phyloP scores from a whole-genome alignment of 805 yeast genomes.

The Nematodospora valgi region DNA sequence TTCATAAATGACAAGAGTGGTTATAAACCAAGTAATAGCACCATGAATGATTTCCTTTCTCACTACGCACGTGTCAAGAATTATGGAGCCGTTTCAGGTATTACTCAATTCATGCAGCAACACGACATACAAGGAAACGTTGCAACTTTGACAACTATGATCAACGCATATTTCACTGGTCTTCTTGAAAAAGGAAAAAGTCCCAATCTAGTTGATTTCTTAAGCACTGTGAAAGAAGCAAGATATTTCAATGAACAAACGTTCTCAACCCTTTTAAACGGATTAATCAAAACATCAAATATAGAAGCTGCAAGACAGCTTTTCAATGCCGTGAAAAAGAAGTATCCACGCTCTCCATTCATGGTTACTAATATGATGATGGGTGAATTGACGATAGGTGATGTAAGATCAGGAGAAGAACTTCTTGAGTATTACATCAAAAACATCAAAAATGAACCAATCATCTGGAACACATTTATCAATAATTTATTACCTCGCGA shows the following conservation, averaged over 20 bases:
- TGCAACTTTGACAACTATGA: slow-evolving; percentile 58
- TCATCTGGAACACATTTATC: slow-evolving; percentile 42
- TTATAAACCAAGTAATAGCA: slow-evolving; percentile 42
- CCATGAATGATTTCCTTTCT: slow-evolving; percentile 52
- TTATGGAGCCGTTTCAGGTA: slow-evolving; percentile 46
- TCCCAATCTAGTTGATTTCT: slow-evolving; percentile 38
- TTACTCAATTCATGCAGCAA: slow-evolving; percentile 42
- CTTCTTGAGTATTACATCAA: slow-evolving; percentile 32
- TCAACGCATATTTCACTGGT: slow-evolving; percentile 51
- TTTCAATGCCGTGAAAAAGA: slow-evolving; percentile 30
- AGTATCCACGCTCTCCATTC: slow-evolving; percentile 29
- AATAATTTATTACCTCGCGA: slow-evolving; percentile 23
- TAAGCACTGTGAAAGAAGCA: slow-evolving; percentile 36
- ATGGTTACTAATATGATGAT: slow-evolving; percentile 46
- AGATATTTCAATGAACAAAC: slow-evolving; percentile 39
- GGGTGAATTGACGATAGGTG: slow-evolving; percentile 44
- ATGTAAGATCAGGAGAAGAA: slow-evolving; percentile 24
- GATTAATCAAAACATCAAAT: slow-evolving; percentile 49
- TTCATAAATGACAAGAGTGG: slow-evolving; percentile 29
- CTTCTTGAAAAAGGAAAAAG: slow-evolving; percentile 40
- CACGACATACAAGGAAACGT: slow-evolving; percentile 50
- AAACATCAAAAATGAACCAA: slow-evolving; percentile 30
- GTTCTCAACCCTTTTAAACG: slow-evolving; percentile 50
- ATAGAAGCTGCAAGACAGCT: slow-evolving; percentile 50
- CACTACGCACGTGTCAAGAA: slow-evolving; percentile 38